Evolutionary conservation across 768 basidiomycete species (phyloP), one percentile per base, ranked within the genome.

Genomic region (Pisolithus marmoratus): DNA sequence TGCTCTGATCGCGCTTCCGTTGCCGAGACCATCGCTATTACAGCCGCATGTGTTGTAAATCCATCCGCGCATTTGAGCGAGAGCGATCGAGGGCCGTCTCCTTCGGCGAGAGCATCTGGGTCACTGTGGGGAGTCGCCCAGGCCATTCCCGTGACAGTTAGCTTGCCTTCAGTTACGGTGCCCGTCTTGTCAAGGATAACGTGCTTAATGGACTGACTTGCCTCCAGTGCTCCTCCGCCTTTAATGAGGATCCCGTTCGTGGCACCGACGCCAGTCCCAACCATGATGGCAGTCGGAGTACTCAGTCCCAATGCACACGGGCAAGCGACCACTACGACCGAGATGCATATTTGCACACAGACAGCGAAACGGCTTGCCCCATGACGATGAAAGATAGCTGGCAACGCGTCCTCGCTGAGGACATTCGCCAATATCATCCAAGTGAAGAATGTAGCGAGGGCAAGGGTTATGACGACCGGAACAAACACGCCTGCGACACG

Each of bases 221-320:
- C 93, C 65, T 99, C 96, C 24, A 99, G 74, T 3, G 96, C 94
- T 14, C 88, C 78, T 2, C 94, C 96, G 20, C 96, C 94, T 66
- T 99, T 99, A 81, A 99, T 98, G 43, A 99, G 72, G 53, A 99
- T 98, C 0, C 96, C 95, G 61, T 98, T 95, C 73, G 88, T 81
- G 8, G 96, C 96, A 2, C 96, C 96, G 51, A 98, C 84, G 1
- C 96, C 96, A 0, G 95, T 98, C 17, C 96, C 96, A 29, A 98
- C 96, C 96, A 98, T 98, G 70, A 98, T 93, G 2, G 95, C 96
- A 0, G 96, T 98, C 1, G 96, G 96, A 0, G 95, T 98, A 50
- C 90, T 91, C 53, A 98, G 78, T 5, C 95, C 96, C 31, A 99
- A 79, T 0, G 96, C 95, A 65, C 96, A 99, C 0, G 96, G 96